A percentile compares a stretch with the other conserved stretches of the same genome.
phyloP scores from a whole-genome alignment of 2,329 filamentous ascomycete genomes.

The Trichophaea hybrida region DNA sequence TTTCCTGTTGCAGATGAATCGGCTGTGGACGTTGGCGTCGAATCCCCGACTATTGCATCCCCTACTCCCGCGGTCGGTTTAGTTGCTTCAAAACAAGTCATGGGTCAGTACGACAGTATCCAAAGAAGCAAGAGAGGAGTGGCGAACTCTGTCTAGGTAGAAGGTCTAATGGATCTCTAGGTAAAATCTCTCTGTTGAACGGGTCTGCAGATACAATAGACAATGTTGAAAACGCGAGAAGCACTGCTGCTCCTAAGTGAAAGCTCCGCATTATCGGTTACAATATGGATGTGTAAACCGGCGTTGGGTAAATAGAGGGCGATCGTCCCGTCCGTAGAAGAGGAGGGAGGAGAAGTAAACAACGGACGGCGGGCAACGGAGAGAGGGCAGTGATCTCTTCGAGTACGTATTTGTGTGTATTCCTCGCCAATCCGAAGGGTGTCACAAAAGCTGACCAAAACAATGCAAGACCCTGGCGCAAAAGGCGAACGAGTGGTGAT shows the following conservation, averaged over 20 bases:
- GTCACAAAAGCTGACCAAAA: too few species aligned
- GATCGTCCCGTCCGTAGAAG: too few species aligned
- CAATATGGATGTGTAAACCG: too few species aligned
- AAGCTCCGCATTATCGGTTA: constrained; percentile 15
- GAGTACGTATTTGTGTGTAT: too few species aligned
- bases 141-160: neutral
- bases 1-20: neutral
- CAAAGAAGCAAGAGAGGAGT: neutral
- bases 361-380: too few species aligned
- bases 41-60: neutral
- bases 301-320: too few species aligned
- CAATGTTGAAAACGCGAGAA: constrained; percentile 13
- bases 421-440: too few species aligned
- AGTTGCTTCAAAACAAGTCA: neutral
- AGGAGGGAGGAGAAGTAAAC: too few species aligned
- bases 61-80: neutral
- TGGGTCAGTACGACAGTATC: neutral
- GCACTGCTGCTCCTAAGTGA: constrained; percentile 13
- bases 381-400: too few species aligned
- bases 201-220: constrained; percentile 1
- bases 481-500: too few species aligned
- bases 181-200: neutral
- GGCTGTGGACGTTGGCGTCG: neutral
- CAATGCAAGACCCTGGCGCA: too few species aligned
- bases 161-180: neutral